Evolutionary conservation across 495 filamentous ascomycete genomes (phyloP).

Genomic region (Podospora appendiculata): DNA sequence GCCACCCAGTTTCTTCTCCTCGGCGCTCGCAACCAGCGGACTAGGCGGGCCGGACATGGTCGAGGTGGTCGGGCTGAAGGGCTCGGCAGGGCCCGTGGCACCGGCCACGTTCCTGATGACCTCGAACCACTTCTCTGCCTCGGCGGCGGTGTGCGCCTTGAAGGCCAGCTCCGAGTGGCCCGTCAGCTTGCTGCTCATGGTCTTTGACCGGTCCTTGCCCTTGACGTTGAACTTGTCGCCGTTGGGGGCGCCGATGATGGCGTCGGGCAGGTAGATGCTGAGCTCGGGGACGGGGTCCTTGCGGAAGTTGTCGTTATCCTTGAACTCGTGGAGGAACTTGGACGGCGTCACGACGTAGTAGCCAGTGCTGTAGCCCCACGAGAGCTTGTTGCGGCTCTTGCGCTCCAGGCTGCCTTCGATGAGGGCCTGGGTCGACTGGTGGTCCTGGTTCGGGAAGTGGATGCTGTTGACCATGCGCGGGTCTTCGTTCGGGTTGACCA

Average conservation of each 20-base stretch:
- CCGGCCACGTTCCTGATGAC: constrained; percentile 48
- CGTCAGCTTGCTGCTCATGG: constrained; percentile 43
- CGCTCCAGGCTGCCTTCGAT: constrained; percentile 84
- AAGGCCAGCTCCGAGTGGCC: constrained; percentile 46
- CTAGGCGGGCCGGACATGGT: constrained; percentile 2
- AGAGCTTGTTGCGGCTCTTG: constrained; percentile 68
- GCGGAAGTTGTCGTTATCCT: constrained; percentile 77
- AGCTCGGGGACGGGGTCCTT: constrained; percentile 78
- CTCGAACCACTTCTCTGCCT: constrained; percentile 79
- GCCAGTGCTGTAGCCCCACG: constrained; percentile 65
- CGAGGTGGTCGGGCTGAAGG: constrained; percentile 1
- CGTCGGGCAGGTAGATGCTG: constrained; percentile 89
- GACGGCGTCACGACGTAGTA: constrained; percentile 87
- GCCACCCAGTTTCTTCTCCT: constrained; percentile 6
- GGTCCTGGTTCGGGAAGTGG: constrained; percentile 80
- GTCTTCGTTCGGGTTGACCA: constrained; percentile 73
- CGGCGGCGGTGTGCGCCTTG: constrained; percentile 61
- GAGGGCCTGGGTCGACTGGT: constrained; percentile 68
- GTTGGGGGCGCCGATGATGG: constrained; percentile 62
- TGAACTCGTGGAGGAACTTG: constrained; percentile 91
- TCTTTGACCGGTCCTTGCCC: constrained; percentile 69
- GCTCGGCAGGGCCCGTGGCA: constrained; percentile 23
- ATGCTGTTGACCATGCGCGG: constrained; percentile 64
- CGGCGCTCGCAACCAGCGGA: background rate
- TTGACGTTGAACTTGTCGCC: constrained; percentile 88